Conservation (phyloP, 768 basidiomycete species). For the Trametes gibbosa region DNA sequence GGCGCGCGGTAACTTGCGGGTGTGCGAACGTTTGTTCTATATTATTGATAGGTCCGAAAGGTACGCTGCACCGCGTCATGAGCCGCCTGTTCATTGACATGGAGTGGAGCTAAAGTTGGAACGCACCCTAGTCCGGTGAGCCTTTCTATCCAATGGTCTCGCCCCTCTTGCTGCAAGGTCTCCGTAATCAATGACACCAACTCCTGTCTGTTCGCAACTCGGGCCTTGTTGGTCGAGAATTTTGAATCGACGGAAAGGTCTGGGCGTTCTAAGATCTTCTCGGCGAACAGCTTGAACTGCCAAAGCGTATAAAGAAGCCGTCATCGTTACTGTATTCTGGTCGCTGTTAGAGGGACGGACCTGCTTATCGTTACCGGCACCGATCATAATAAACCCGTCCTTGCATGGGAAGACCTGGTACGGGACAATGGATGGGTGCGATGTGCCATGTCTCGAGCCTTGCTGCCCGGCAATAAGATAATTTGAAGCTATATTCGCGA, state of each 20-base stretch:
- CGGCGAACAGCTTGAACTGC: conserved; percentile 70
- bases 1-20: conserved; percentile 78
- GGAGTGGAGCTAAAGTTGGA: background rate
- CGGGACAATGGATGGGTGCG: conserved; percentile 91
- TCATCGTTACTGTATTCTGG: background rate
- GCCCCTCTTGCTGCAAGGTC: conserved; percentile 51
- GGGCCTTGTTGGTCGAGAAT: conserved; percentile 70
- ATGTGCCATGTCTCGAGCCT: conserved; percentile 84
- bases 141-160: conserved; percentile 71
- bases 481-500: conserved; percentile 91
- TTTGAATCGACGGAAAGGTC: conserved; percentile 56
- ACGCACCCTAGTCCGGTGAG: conserved; percentile 78
- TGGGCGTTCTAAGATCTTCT: conserved; percentile 59
- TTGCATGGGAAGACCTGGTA: conserved; percentile 89
- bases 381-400: conserved; percentile 90
- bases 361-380: conserved; percentile 88
- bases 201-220: conserved; percentile 73
- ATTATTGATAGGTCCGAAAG: conserved; percentile 91
- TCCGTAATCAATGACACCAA: conserved; percentile 68
- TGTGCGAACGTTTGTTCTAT: conserved; percentile 88
- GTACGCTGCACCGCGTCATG: conserved; percentile 47
- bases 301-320: background rate
- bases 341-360: conserved; percentile 32
- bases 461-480: conserved; percentile 86
- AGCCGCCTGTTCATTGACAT: background rate